A percentile compares a stretch with the other conserved stretches of the same genome.
These are phyloP conservation scores for Tympanopsis confertula DNA, from an alignment of 2,329 filamentous ascomycete genomes.

Conservation along the genomic window DNA sequence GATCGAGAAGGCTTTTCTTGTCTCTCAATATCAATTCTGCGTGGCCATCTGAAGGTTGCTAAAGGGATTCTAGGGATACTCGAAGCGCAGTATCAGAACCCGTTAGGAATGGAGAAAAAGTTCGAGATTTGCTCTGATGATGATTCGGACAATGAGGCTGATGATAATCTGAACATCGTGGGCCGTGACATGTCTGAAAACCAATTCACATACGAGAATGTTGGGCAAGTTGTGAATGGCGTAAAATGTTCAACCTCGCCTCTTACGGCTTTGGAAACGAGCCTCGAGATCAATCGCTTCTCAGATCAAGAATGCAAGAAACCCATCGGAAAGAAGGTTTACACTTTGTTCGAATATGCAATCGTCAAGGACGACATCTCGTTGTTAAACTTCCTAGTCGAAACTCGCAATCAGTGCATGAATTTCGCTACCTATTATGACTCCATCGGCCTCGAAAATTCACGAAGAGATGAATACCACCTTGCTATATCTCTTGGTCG, in stretches of 20 bases:
- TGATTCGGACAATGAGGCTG: slow-evolving; percentile 20
- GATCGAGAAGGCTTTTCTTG: slow-evolving; percentile 42
- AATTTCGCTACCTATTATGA: no score
- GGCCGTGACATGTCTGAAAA: slow-evolving; percentile 47
- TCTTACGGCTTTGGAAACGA: slow-evolving; percentile 30
- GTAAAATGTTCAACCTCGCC: slow-evolving; percentile 55
- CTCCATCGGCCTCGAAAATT: slow-evolving; percentile 19
- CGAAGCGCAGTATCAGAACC: slow-evolving; percentile 51
- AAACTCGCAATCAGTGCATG: slow-evolving; percentile 23
- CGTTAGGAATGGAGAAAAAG: slow-evolving; percentile 15
- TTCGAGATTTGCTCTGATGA: slow-evolving; percentile 22
- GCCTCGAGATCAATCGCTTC: slow-evolving; percentile 9
- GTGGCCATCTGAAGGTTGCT: slow-evolving; percentile 53
- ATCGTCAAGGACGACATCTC: slow-evolving; percentile 38
- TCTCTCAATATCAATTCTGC: slow-evolving; percentile 57
- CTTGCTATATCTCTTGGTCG: slow-evolving; percentile 33
- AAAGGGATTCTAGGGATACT: slow-evolving; percentile 59
- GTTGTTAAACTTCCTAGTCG: slow-evolving; percentile 45
- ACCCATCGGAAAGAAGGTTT: slow-evolving; percentile 8
- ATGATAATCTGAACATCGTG: slow-evolving; percentile 29
- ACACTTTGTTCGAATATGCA: slow-evolving; percentile 17
- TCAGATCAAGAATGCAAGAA: slow-evolving; percentile 15
- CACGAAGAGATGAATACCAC: slow-evolving; percentile 26
- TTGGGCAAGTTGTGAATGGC: slow-evolving; percentile 57
- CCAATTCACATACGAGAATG: slow-evolving; percentile 63